A percentile compares a stretch with the other conserved stretches of the same genome.
Evolutionary conservation across 2,329 filamentous ascomycete species (phyloP).

Genomic region (Colletotrichum kahawae): DNA sequence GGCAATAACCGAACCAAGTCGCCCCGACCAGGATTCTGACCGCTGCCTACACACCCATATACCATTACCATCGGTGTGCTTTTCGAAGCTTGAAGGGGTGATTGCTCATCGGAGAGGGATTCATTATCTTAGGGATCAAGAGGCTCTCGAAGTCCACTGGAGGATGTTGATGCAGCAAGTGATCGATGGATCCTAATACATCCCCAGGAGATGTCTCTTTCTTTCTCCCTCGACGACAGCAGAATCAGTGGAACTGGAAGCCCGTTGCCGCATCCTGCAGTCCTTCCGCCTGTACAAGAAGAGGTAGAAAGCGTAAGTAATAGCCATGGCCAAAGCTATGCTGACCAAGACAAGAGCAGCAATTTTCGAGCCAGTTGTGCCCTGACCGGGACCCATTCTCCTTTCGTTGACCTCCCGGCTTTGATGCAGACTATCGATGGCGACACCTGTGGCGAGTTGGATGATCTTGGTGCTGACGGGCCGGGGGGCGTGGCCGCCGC

Average conservation of each 20-base stretch:
- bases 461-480: not conserved
- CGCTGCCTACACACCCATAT: not conserved
- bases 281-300: not conserved
- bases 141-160: not conserved
- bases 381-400: not conserved
- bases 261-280: not conserved
- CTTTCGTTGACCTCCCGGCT: not conserved
- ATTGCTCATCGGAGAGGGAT: not conserved
- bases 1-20: not conserved
- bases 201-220: not conserved
- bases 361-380: not conserved
- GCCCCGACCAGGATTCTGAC: not conserved
- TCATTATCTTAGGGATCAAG: not conserved
- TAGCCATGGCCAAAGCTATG: not conserved
- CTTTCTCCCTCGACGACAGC: not conserved
- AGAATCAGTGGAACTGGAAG: not conserved
- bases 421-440: not conserved
- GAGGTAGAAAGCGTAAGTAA: not conserved
- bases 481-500: not conserved
- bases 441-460: not conserved
- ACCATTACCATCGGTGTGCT: not conserved
- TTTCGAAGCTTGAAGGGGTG: not conserved
- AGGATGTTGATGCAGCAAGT: not conserved
- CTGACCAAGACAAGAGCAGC: not conserved
- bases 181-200: not conserved